These are phyloP conservation scores for Candida tammaniensis DNA, from an alignment of 805 yeast genomes.

Conservation along the genomic window DNA sequence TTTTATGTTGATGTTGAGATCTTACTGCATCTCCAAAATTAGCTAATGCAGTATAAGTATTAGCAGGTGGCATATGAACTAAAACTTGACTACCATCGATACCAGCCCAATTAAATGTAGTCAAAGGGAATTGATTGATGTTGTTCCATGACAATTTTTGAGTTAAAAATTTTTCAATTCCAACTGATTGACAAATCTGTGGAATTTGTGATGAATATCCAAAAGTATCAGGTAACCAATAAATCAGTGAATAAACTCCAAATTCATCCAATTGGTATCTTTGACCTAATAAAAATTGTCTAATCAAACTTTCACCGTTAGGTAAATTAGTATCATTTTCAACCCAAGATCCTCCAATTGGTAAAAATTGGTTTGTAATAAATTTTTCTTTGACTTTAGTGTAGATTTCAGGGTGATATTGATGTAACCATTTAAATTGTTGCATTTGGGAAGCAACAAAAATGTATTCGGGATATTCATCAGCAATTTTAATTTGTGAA, in stretches of 20 bases:
- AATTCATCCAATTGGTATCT: slow-evolving; percentile 77
- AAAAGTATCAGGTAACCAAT: slow-evolving; percentile 97
- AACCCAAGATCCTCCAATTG: slow-evolving; percentile 98
- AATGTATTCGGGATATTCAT: slow-evolving; percentile 85
- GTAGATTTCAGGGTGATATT: slow-evolving; percentile 83
- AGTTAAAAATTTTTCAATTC: slow-evolving; percentile 80
- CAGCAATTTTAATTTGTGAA: slow-evolving; percentile 80
- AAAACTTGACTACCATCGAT: slow-evolving; percentile 90
- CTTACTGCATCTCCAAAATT: slow-evolving; percentile 90
- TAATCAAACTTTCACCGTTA: slow-evolving; percentile 82
- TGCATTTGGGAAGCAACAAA: slow-evolving; percentile 97
- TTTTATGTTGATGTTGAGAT: slow-evolving; percentile 78
- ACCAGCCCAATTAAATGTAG: slow-evolving; percentile 94
- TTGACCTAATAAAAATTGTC: slow-evolving; percentile 92
- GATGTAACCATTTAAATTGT: slow-evolving; percentile 87
- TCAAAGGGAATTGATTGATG: slow-evolving; percentile 83
- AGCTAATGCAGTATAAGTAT: slow-evolving; percentile 92
- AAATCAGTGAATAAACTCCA: slow-evolving; percentile 69
- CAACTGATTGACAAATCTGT: slow-evolving; percentile 85
- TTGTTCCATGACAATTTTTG: slow-evolving; percentile 97
- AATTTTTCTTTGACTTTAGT: slow-evolving; percentile 62
- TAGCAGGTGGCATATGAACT: slow-evolving; percentile 97
- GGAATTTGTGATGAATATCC: slow-evolving; percentile 96
- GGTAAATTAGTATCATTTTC: slow-evolving; percentile 97
- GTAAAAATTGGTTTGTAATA: slow-evolving; percentile 71